Evolutionary conservation across 2,329 filamentous ascomycete genomes (phyloP), one percentile per base, ranked within the genome.

Genomic region (Ilyonectria destructans): DNA sequence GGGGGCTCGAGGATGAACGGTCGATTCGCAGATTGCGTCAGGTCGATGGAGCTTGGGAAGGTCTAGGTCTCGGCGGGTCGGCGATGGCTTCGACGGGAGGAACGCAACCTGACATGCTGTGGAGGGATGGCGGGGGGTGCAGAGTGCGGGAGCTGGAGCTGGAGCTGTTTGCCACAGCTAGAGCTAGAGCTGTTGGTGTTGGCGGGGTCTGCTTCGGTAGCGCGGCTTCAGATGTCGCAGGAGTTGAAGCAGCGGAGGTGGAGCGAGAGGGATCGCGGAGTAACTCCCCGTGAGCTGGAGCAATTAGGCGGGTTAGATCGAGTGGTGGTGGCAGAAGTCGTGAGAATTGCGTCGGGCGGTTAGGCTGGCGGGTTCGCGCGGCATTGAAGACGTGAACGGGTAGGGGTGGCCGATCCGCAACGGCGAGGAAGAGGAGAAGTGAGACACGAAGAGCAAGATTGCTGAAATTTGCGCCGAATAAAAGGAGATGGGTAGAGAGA

Each of bases 21-120:
- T 56, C 57, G 59, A 35, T 31, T 48, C 35, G 45, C 29, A 37
- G 21, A 8, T 29, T 45, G 58, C 69, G 40, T 73, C 62, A 74
- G 65, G 68, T 74, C 65, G 56, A 65, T 49, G 65, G 68, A 63
- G 65, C 63, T 65, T 46, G 59, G 58, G 64, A 56, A 49, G 65
- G 65, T 73, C 64, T 59, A 57, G 62, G 48, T 61, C 26, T 74
- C 63, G 65, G 68, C 69, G 69, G 69, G 69, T 67, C 56, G 66
- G 65, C 61, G 45, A 40, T 57, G 67, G 65, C 67, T 65, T 54
- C 60, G 69, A 65, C 71, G 51, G 64, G 21, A 60, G 60, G 61
- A 49, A 68, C 67, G 71, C 75, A 77, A 69, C 58, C 46, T 69
- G 67, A 75, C 75, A 77, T 77, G 74, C 75, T 77, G 75, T 58